Conservation (phyloP, 352 stramenopile species). For the Pythium volutum region DNA sequence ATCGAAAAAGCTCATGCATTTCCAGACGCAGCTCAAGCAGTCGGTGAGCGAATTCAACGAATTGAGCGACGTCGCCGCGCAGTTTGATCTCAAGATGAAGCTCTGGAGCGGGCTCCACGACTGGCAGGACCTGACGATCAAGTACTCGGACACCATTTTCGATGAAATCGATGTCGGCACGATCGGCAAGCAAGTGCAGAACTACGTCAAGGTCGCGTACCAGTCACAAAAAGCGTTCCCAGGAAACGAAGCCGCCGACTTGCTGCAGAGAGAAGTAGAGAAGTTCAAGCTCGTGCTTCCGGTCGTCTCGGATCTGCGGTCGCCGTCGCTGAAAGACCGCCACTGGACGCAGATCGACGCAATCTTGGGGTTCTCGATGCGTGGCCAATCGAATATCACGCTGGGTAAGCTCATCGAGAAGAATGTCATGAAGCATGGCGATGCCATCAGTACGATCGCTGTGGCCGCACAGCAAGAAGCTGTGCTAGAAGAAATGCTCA, state of each 20-base stretch:
- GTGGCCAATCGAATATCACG: constrained; percentile 73
- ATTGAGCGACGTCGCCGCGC: constrained; percentile 80
- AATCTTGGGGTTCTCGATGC: constrained; percentile 88
- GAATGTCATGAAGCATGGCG: constrained; percentile 85
- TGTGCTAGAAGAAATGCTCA: constrained; percentile 92
- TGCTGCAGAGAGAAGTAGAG: constrained; percentile 85
- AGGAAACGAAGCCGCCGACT: constrained; percentile 77
- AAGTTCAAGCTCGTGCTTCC: constrained; percentile 92
- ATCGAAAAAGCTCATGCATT: constrained; percentile 83
- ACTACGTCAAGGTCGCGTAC: constrained; percentile 86
- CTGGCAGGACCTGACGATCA: constrained; percentile 77
- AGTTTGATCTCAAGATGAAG: constrained; percentile 90
- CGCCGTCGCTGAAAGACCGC: constrained; percentile 90
- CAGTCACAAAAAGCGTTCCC: constrained; percentile 86
- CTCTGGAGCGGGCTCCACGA: constrained; percentile 87
- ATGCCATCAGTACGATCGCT: constrained; percentile 83
- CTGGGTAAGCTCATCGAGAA: constrained; percentile 83
- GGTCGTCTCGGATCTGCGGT: constrained; percentile 90
- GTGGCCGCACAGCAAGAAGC: constrained; percentile 88
- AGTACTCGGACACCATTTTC: constrained; percentile 81
- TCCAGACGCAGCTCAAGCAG: constrained; percentile 87
- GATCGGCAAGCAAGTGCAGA: constrained; percentile 89
- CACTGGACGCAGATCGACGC: constrained; percentile 93
- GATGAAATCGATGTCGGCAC: constrained; percentile 85
- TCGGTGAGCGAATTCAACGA: constrained; percentile 86